A percentile compares a stretch with the other conserved stretches of the same genome.
Evolutionary conservation across 148 eudicot species (phyloP).

Genomic region (Agrostemma githago): DNA sequence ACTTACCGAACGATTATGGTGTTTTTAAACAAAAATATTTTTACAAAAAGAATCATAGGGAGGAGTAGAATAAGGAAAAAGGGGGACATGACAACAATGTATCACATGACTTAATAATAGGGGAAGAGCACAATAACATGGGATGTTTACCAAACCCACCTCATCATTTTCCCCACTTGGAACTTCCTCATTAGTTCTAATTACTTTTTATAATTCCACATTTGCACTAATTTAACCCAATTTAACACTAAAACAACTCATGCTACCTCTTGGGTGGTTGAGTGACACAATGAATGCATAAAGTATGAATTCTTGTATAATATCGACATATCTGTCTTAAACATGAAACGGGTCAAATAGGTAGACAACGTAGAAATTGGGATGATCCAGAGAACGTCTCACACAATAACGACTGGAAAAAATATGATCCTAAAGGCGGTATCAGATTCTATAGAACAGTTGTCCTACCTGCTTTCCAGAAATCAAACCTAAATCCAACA

Average conservation of each 20-base stretch:
- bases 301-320: no score
- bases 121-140: conserved; percentile 9
- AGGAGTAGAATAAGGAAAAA: background rate
- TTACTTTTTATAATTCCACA: background rate
- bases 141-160: conserved; percentile 8
- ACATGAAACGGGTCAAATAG: no score
- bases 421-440: conserved; percentile 20
- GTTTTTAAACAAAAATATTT: no score
- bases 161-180: background rate
- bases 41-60: no score
- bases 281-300: no score
- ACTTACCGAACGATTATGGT: no score
- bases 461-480: conserved; percentile 14
- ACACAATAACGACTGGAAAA: background rate
- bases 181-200: background rate
- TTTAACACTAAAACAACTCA: no score
- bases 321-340: no score
- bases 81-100: conserved; percentile 4
- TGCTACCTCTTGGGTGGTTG: no score
- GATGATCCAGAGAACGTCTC: no score
- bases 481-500: conserved; percentile 13
- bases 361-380: no score
- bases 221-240: background rate
- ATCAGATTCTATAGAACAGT: conserved; percentile 22
- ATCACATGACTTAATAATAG: conserved; percentile 14